These are phyloP conservation scores for Monilinia polystroma DNA, from an alignment of 2,329 filamentous ascomycete species.

Conservation along the genomic window DNA sequence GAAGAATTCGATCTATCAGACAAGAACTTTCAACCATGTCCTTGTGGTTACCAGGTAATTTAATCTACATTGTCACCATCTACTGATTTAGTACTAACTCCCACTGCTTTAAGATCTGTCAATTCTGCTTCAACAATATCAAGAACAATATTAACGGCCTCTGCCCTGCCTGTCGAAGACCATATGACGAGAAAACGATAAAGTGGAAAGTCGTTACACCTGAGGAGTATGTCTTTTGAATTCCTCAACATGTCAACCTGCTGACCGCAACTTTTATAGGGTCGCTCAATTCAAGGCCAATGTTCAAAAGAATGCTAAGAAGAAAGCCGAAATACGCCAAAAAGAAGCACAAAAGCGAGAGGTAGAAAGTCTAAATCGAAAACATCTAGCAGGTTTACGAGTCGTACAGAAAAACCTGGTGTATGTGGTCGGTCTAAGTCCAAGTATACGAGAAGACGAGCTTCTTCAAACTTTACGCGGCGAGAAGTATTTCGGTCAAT, in stretches of 20 bases:
- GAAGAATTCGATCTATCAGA: constrained; percentile 98
- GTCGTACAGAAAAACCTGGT: constrained; percentile 99
- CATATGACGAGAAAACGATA: constrained; percentile 96
- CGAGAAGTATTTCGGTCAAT: constrained; percentile 94
- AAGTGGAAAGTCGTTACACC: constrained; percentile 92
- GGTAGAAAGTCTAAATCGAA: constrained; percentile 91
- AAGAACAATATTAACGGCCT: constrained; percentile 97
- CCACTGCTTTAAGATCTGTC: constrained; percentile 70
- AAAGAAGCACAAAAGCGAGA: constrained; percentile 96
- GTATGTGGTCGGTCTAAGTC: constrained; percentile 92
- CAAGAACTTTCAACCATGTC: constrained; percentile 94
- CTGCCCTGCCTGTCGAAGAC: constrained; percentile 93
- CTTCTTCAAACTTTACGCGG: constrained; percentile 87
- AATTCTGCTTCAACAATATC: constrained; percentile 99
- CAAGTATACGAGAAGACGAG: constrained; percentile 88
- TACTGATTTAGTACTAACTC: constrained; percentile 22
- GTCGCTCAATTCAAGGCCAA: constrained; percentile 74
- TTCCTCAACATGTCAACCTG: not conserved
- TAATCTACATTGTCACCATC: not conserved
- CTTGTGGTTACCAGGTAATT: constrained; percentile 93
- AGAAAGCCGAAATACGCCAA: constrained; percentile 79
- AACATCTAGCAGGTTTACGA: constrained; percentile 90
- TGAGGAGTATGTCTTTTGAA: constrained; percentile 72
- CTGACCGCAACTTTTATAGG: constrained; percentile 46
- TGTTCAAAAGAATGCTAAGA: constrained; percentile 88